Conservation (phyloP, 768 basidiomycete genomes). For the Russula vinacea region DNA sequence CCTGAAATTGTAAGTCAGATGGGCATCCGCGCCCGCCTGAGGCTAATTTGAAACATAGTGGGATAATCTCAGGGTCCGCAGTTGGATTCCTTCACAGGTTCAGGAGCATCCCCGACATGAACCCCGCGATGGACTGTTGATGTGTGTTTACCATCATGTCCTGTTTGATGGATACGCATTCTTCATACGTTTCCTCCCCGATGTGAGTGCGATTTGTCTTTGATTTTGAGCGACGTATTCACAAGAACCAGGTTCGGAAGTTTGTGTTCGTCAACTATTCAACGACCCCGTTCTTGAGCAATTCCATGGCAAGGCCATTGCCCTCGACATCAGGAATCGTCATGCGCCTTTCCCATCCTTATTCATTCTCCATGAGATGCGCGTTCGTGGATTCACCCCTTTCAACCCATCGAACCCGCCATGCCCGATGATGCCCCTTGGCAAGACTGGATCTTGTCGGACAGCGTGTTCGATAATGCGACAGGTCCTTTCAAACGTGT, state of each 20-base stretch:
- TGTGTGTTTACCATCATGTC: constrained; percentile 19
- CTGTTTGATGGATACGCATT: constrained; percentile 31
- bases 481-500: not conserved
- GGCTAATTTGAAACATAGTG: not conserved
- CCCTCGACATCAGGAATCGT: constrained; percentile 35
- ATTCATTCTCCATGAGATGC: constrained; percentile 41
- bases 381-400: constrained; percentile 37
- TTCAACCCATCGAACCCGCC: constrained; percentile 29
- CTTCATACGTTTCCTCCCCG: constrained; percentile 35
- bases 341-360: constrained; percentile 37
- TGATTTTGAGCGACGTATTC: not conserved
- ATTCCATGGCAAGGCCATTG: constrained; percentile 39
- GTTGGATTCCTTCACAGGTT: not conserved
- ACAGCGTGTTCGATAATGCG: not conserved
- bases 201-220: constrained; percentile 28
- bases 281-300: constrained; percentile 13
- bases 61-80: not conserved
- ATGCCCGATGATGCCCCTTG: constrained; percentile 25
- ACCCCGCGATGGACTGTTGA: not conserved
- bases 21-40: not conserved
- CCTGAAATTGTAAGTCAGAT: not conserved
- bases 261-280: constrained; percentile 38
- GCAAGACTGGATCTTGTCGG: constrained; percentile 16
- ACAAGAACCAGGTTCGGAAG: constrained; percentile 26
- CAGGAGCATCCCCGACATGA: not conserved